These are phyloP conservation scores for Aphanomyces euteiches DNA, from an alignment of 352 stramenopile species.

Conservation along the genomic window DNA sequence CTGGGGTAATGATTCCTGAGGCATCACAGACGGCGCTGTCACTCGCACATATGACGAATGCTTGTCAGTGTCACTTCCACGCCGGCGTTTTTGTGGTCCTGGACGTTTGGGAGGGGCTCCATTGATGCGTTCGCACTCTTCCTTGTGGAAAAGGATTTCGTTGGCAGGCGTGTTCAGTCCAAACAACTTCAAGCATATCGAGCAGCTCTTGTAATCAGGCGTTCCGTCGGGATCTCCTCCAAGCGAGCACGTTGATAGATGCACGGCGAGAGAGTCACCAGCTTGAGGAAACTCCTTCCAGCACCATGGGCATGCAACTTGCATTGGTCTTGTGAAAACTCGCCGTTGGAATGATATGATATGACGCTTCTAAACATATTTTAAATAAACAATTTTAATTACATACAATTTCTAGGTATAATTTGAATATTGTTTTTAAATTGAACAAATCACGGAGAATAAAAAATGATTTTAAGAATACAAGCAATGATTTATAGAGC, in stretches of 20 bases:
- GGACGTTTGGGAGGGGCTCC: constrained; percentile 27
- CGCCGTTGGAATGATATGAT: no score
- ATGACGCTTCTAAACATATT: no score
- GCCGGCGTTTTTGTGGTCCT: background rate
- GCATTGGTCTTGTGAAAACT: no score
- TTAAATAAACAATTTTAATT: no score
- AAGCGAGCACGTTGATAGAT: constrained; percentile 50
- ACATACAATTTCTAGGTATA: no score
- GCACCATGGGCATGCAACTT: constrained; percentile 50
- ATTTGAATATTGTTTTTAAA: no score
- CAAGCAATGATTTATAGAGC: no score
- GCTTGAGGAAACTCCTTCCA: constrained; percentile 34
- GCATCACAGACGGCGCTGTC: background rate
- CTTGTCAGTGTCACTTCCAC: constrained; percentile 28
- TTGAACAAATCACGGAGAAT: no score
- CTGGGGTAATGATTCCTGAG: background rate
- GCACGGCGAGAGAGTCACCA: constrained; percentile 40
- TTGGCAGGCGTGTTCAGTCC: constrained; percentile 39
- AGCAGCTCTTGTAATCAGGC: constrained; percentile 39
- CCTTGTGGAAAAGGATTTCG: constrained; percentile 72
- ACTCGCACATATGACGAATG: constrained; percentile 39
- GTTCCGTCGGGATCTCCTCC: background rate
- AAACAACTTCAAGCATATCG: constrained; percentile 66
- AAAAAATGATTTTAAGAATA: no score
- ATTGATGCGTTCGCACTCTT: constrained; percentile 72